Conservation (phyloP, 1,284 basidiomycete genomes). For the Wolfiporia cocos region DNA sequence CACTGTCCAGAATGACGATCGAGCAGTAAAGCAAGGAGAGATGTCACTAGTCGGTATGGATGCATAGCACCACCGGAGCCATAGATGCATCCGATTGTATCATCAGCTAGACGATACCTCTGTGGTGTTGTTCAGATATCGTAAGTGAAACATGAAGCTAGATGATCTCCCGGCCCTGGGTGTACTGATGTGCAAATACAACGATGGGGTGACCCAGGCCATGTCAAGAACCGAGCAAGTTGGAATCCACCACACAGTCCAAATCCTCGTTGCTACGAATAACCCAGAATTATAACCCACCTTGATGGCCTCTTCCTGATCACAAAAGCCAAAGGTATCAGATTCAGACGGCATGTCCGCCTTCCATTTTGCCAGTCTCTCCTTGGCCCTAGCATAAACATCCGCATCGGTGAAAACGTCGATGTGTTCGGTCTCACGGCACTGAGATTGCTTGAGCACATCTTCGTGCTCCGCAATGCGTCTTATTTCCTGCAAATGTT, state of each 20-base stretch:
- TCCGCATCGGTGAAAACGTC: slow-evolving; percentile 32
- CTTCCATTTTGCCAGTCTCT: slow-evolving; percentile 29
- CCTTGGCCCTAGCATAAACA: slow-evolving; percentile 28
- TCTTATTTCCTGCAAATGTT: slow-evolving; percentile 46
- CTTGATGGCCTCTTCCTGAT: slow-evolving; percentile 28
- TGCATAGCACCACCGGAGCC: slow-evolving; percentile 37
- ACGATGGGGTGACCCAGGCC: too few relatives aligned
- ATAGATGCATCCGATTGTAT: slow-evolving; percentile 32
- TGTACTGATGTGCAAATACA: too few relatives aligned
- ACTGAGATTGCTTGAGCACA: slow-evolving; percentile 35
- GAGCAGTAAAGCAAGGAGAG: slow-evolving; percentile 33
- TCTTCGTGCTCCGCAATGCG: slow-evolving; percentile 41
- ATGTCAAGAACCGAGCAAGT: too few relatives aligned
- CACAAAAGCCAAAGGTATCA: slow-evolving; percentile 24
- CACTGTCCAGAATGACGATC: slow-evolving; percentile 27
- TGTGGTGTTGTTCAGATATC: slow-evolving; percentile 10
- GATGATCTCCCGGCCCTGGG: too few relatives aligned
- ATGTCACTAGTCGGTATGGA: slow-evolving; percentile 41
- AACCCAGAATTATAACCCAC: slow-evolving; percentile 18
- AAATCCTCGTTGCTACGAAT: too few relatives aligned
- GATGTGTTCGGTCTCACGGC: slow-evolving; percentile 36
- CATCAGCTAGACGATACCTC: slow-evolving; percentile 32
- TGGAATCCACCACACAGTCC: too few relatives aligned
- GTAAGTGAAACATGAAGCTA: too few relatives aligned
- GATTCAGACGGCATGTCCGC: slow-evolving; percentile 35